Percentiles rank a stretch among this genome's conserved stretches.
Conservation (phyloP, 306 rosid genomes). For the Prunus mongolica region DNA sequence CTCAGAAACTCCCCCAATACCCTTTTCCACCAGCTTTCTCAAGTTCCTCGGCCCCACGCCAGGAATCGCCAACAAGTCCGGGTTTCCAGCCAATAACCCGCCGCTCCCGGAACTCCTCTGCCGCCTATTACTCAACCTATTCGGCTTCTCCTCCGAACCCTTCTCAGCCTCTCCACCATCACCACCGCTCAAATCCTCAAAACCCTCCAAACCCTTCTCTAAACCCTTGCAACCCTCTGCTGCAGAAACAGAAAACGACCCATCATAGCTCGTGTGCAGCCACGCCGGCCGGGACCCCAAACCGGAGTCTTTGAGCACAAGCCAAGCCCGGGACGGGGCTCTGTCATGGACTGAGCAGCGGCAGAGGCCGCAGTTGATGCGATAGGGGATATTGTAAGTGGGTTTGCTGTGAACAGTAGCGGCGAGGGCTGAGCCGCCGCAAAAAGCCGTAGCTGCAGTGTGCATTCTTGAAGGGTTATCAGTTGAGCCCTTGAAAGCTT, state of each 20-base stretch:
- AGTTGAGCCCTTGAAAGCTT: constrained; percentile 1
- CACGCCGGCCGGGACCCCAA: constrained; percentile 32
- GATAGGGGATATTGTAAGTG: constrained; percentile 4
- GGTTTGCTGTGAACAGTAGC: constrained; percentile 18
- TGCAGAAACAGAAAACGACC: constrained; percentile 23
- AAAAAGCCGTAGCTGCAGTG: constrained; percentile 19
- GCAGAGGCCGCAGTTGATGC: constrained; percentile 29
- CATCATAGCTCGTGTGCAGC: constrained; percentile 34
- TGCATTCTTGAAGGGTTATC: constrained; percentile 27
- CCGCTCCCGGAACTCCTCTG: constrained; percentile 39
- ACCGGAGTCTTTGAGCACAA: constrained; percentile 31
- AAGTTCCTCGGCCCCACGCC: constrained; percentile 94
- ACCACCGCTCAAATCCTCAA: background rate
- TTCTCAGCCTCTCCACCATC: constrained; percentile 16
- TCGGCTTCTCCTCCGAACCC: constrained; percentile 34
- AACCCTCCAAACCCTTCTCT: constrained; percentile 12
- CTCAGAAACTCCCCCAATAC: constrained; percentile 81
- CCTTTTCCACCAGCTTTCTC: constrained; percentile 77
- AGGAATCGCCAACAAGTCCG: constrained; percentile 88
- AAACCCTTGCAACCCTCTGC: constrained; percentile 21
- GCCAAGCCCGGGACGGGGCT: constrained; percentile 40
- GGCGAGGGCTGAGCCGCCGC: constrained; percentile 18
- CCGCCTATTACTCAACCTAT: constrained; percentile 42
- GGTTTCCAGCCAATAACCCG: constrained; percentile 40
- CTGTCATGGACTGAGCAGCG: constrained; percentile 24